These are phyloP conservation scores for Radiomyces spectabilis DNA, from an alignment of 192 early-diverging fungal species.

Conservation along the genomic window DNA sequence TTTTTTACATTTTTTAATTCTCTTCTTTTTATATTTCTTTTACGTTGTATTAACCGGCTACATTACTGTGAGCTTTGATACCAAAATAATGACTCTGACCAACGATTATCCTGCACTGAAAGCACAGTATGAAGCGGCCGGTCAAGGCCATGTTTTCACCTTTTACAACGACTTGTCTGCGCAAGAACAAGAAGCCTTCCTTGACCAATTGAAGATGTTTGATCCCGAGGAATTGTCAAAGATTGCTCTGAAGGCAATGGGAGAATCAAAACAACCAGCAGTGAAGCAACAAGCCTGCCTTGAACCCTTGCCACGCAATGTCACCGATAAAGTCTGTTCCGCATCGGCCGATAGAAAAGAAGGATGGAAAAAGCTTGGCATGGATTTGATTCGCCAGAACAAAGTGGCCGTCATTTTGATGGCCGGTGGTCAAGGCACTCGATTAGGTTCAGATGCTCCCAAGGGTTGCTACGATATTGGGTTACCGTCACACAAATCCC, in stretches of 20 bases:
- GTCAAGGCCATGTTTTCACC: constrained; percentile 79
- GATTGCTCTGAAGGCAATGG: constrained; percentile 63
- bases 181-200: constrained; percentile 43
- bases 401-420: constrained; percentile 89
- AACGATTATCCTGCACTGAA: constrained; percentile 7
- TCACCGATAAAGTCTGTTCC: constrained; percentile 33
- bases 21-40: no score
- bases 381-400: constrained; percentile 65
- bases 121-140: constrained; percentile 46
- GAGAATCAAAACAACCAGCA: no score
- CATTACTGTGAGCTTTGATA: no score
- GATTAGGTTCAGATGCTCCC: constrained; percentile 66
- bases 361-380: constrained; percentile 59
- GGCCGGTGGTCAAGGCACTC: constrained; percentile 82
- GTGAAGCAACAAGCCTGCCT: constrained; percentile 32
- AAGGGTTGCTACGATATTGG: constrained; percentile 92
- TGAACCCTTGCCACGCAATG: constrained; percentile 57
- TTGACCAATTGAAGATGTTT: constrained; percentile 58
- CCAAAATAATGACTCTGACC: no score
- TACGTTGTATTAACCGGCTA: no score
- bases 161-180: constrained; percentile 64
- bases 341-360: constrained; percentile 16
- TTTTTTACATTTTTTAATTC: no score
- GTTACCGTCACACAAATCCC: constrained; percentile 77
- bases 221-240: constrained; percentile 68